These are phyloP conservation scores for Tricholoma hemisulphureum DNA, from an alignment of 768 basidiomycete species.

Conservation along the genomic window DNA sequence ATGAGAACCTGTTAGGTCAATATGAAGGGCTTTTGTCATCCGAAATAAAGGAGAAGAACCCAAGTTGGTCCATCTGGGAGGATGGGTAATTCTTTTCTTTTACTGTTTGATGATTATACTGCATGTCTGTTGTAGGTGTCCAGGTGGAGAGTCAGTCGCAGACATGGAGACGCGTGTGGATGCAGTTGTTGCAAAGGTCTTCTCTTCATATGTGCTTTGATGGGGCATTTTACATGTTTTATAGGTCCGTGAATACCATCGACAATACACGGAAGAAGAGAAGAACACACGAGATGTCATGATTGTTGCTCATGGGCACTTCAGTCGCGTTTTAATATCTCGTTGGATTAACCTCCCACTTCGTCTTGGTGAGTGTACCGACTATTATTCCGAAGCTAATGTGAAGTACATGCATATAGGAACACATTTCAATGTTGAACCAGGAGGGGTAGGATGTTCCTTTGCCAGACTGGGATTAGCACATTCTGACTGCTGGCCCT, in stretches of 20 bases:
- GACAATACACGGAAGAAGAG: constrained; percentile 65
- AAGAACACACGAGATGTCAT: constrained; percentile 73
- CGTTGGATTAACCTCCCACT: constrained; percentile 80
- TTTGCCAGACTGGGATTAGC: background rate
- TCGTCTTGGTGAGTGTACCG: constrained; percentile 29
- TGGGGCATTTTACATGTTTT: background rate
- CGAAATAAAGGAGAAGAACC: constrained; percentile 67
- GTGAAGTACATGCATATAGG: constrained; percentile 38
- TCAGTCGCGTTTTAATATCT: constrained; percentile 72
- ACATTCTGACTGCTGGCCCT: constrained; percentile 8
- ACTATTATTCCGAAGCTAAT: background rate
- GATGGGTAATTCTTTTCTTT: constrained; percentile 57
- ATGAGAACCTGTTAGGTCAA: constrained; percentile 46
- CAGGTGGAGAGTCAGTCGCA: constrained; percentile 80
- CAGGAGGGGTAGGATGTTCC: constrained; percentile 61
- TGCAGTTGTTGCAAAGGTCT: constrained; percentile 65
- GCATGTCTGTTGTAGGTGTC: constrained; percentile 53
- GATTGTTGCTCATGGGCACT: constrained; percentile 89
- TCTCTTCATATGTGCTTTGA: constrained; percentile 10
- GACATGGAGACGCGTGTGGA: constrained; percentile 84
- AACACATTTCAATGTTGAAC: constrained; percentile 81
- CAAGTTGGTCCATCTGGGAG: constrained; percentile 79
- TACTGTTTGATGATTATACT: constrained; percentile 4
- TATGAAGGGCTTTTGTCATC: constrained; percentile 81
- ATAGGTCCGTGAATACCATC: constrained; percentile 73